A percentile compares a stretch with the other conserved stretches of the same genome.
phyloP scores from a whole-genome alignment of 768 basidiomycete species.

The Pluteus cervinus region DNA sequence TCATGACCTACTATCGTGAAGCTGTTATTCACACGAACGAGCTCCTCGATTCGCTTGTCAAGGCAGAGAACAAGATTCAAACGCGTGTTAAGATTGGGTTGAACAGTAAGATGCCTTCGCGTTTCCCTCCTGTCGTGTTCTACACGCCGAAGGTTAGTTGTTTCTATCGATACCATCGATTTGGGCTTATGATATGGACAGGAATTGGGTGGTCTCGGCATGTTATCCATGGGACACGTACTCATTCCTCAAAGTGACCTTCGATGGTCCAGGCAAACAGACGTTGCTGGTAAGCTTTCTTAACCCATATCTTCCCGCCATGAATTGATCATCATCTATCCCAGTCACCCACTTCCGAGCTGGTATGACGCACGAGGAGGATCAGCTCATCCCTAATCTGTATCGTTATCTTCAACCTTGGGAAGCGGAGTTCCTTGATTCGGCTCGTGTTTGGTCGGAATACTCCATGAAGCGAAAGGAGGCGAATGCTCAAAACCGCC shows the following conservation, averaged over 20 bases:
- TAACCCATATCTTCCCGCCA: background rate
- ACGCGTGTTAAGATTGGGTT: slow-evolving; percentile 99
- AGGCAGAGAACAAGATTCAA: slow-evolving; percentile 99
- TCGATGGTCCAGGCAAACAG: slow-evolving; percentile 97
- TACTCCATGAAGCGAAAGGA: slow-evolving; percentile 99
- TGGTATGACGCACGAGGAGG: slow-evolving; percentile 95
- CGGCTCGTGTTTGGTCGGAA: slow-evolving; percentile 98
- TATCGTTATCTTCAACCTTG: slow-evolving; percentile 96
- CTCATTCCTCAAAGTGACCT: slow-evolving; percentile 97
- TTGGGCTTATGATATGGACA: slow-evolving; percentile 14
- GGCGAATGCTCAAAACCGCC: slow-evolving; percentile 97
- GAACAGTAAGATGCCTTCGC: slow-evolving; percentile 99
- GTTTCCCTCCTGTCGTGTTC: slow-evolving; percentile 96
- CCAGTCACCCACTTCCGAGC: slow-evolving; percentile 97
- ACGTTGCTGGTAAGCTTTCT: slow-evolving; percentile 64
- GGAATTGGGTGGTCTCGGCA: slow-evolving; percentile 96
- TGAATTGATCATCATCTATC: slow-evolving; percentile 4
- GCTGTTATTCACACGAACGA: slow-evolving; percentile 98
- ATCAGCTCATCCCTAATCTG: slow-evolving; percentile 93
- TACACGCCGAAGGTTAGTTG: slow-evolving; percentile 80
- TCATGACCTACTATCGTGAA: slow-evolving; percentile 98
- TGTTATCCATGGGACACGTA: slow-evolving; percentile 99
- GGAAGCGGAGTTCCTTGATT: slow-evolving; percentile 97
- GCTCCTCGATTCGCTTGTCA: slow-evolving; percentile 91
- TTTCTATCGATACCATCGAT: background rate